Conservation (phyloP, 257 asterid genomes). For the Nicotiana attenuata region DNA sequence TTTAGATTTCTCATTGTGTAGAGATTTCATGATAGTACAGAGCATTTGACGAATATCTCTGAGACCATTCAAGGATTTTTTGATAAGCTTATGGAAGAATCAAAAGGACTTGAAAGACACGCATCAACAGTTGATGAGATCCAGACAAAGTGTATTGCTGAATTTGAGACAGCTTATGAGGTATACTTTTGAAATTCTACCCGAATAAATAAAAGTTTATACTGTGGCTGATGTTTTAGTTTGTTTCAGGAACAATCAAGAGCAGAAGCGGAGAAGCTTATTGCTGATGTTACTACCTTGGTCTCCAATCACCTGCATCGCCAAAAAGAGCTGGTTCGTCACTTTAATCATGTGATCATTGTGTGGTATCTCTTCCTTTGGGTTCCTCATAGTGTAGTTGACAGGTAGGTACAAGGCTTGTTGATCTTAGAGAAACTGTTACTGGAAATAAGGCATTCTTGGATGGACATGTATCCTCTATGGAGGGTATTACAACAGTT, state of each 20-base stretch:
- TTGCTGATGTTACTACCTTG: slow-evolving; percentile 66
- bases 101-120: slow-evolving; percentile 38
- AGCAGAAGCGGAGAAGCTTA: slow-evolving; percentile 64
- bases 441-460: slow-evolving; percentile 49
- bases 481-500: slow-evolving; percentile 66
- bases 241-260: slow-evolving; percentile 57
- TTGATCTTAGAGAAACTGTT: slow-evolving; percentile 48
- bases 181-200: slow-evolving; percentile 19
- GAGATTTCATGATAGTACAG: slow-evolving; percentile 40
- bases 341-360: neutral
- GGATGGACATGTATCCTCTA: slow-evolving; percentile 59
- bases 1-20: slow-evolving; percentile 21
- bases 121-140: slow-evolving; percentile 36
- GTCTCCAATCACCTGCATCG: slow-evolving; percentile 65
- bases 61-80: slow-evolving; percentile 31
- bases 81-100: slow-evolving; percentile 39
- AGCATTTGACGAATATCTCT: slow-evolving; percentile 36
- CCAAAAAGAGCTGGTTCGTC: slow-evolving; percentile 66
- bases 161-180: slow-evolving; percentile 69
- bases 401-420: slow-evolving; percentile 69
- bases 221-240: slow-evolving; percentile 14
- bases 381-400: slow-evolving; percentile 5
- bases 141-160: slow-evolving; percentile 49
- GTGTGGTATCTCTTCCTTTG: neutral
- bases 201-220: neutral